Evolutionary conservation across 192 early-diverging fungal genomes (phyloP).

Genomic region (Mortierella claussenii): DNA sequence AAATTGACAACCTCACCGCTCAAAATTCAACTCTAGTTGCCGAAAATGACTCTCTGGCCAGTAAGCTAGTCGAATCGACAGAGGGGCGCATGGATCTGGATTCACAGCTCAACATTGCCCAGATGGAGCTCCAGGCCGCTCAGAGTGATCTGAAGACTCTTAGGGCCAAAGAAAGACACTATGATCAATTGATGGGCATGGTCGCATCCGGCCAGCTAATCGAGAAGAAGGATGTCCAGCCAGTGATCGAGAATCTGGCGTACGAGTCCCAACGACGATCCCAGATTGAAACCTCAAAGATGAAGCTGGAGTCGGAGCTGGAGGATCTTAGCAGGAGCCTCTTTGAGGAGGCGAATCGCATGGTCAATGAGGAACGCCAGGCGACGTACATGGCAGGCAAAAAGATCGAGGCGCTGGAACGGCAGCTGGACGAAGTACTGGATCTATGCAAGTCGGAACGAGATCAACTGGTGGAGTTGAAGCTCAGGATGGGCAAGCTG

Average conservation of each 20-base stretch:
- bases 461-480: slow-evolving; percentile 50
- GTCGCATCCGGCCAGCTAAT: slow-evolving; percentile 49
- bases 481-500: slow-evolving; percentile 42
- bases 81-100: slow-evolving; percentile 51
- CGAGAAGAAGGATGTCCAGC: slow-evolving; percentile 53
- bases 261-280: slow-evolving; percentile 44
- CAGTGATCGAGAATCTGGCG: slow-evolving; percentile 50
- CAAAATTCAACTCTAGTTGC: slow-evolving; percentile 47
- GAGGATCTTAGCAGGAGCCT: slow-evolving; percentile 48
- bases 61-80: slow-evolving; percentile 50
- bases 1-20: slow-evolving; percentile 44
- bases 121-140: slow-evolving; percentile 47
- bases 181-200: slow-evolving; percentile 44
- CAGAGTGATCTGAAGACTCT: slow-evolving; percentile 42
- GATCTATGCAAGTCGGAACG: slow-evolving; percentile 49
- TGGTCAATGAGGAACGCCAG: slow-evolving; percentile 52
- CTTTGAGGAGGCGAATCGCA: slow-evolving; percentile 53
- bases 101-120: slow-evolving; percentile 41
- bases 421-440: slow-evolving; percentile 47
- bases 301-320: slow-evolving; percentile 44
- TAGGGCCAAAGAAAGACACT: slow-evolving; percentile 30
- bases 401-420: slow-evolving; percentile 33
- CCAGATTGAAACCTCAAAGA: slow-evolving; percentile 42
- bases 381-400: slow-evolving; percentile 31
- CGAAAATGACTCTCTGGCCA: slow-evolving; percentile 49